These are phyloP conservation scores for Ophiostoma ulmi DNA, from an alignment of 2,329 filamentous ascomycete genomes.

Conservation along the genomic window DNA sequence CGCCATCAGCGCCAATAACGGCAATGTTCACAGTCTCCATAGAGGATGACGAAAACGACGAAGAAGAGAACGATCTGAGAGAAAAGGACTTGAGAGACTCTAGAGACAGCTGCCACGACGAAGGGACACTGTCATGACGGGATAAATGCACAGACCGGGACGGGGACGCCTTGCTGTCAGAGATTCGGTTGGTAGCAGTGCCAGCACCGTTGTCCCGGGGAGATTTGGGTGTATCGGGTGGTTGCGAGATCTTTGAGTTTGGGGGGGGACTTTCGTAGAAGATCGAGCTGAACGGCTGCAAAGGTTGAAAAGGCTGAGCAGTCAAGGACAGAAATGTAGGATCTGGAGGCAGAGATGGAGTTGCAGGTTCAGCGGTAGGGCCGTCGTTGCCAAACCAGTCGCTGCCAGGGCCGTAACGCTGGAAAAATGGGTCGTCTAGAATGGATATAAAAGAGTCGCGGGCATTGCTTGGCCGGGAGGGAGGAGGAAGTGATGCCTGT, in stretches of 20 bases:
- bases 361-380: conserved; percentile 15
- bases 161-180: background rate
- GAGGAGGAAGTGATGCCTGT: conserved; percentile 21
- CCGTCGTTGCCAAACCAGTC: conserved; percentile 31
- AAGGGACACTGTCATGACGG: background rate
- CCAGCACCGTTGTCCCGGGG: conserved; percentile 11
- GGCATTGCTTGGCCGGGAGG: conserved; percentile 29
- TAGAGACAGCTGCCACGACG: conserved; percentile 2
- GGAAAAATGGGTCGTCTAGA: conserved; percentile 53
- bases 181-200: background rate
- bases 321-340: background rate
- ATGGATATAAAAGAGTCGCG: conserved; percentile 50
- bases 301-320: background rate
- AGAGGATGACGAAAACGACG: background rate
- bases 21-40: conserved; percentile 62
- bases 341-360: conserved; percentile 29
- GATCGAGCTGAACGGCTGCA: background rate
- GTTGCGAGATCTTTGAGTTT: background rate
- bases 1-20: conserved; percentile 60
- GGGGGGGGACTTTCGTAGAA: background rate
- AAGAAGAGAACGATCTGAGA: background rate
- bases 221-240: background rate
- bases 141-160: too few species aligned
- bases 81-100: background rate
- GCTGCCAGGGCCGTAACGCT: conserved; percentile 39